These are phyloP conservation scores for Populus hybrid DNA, from an alignment of 441 rosid species.

Conservation along the genomic window DNA sequence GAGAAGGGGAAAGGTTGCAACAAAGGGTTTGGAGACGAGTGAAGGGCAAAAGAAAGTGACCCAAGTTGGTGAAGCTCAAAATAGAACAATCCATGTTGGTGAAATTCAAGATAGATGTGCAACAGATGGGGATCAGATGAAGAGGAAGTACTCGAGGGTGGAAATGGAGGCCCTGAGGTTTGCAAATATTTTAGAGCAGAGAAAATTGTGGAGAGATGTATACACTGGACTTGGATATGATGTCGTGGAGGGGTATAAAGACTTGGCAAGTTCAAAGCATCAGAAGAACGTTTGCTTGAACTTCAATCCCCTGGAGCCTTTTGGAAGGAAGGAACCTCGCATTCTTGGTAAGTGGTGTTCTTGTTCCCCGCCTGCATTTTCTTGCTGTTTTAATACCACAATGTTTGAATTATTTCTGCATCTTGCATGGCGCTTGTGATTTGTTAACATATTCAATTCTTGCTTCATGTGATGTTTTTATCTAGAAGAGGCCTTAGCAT, in stretches of 20 bases:
- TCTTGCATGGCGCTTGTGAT: background rate
- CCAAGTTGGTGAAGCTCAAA: constrained; percentile 13
- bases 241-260: constrained; percentile 50
- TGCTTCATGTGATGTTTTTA: constrained; percentile 1
- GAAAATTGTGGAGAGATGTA: constrained; percentile 52
- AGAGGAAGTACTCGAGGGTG: constrained; percentile 47
- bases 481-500: background rate
- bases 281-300: constrained; percentile 34
- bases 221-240: constrained; percentile 49
- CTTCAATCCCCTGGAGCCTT: constrained; percentile 22
- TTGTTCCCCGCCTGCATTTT: background rate
- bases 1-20: constrained; percentile 35
- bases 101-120: constrained; percentile 14
- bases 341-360: constrained; percentile 43
- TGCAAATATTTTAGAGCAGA: constrained; percentile 49
- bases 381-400: background rate
- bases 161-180: constrained; percentile 77
- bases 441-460: background rate
- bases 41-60: constrained; percentile 18
- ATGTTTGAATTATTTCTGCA: background rate
- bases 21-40: constrained; percentile 25
- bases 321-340: constrained; percentile 34
- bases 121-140: constrained; percentile 22
- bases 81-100: constrained; percentile 9
- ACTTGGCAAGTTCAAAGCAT: constrained; percentile 39